These are phyloP conservation scores for Fusarium drepaniforme DNA, from an alignment of 2,329 filamentous ascomycete genomes.

Conservation along the genomic window DNA sequence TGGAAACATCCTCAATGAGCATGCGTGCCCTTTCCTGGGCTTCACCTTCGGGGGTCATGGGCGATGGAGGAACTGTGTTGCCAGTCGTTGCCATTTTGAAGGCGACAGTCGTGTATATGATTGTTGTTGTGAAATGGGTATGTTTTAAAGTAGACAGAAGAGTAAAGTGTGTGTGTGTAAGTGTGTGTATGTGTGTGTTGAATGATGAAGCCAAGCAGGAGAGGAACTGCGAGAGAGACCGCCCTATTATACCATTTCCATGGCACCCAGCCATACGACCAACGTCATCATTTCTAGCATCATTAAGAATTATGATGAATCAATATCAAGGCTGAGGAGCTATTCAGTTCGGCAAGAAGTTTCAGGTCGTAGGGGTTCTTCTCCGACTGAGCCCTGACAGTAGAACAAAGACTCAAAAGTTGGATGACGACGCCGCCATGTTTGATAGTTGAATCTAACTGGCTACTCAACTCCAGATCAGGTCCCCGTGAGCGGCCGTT, in stretches of 20 bases:
- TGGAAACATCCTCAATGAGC: not conserved
- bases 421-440: no score
- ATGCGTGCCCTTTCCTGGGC: not conserved
- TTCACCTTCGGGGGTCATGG: not conserved
- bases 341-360: not conserved
- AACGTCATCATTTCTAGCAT: not conserved
- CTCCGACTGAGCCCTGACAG: not conserved
- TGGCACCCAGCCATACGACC: not conserved
- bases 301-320: not conserved
- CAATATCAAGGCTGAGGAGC: not conserved
- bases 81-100: not conserved
- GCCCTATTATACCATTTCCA: not conserved
- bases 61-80: not conserved
- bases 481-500: not conserved
- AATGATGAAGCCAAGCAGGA: not conserved
- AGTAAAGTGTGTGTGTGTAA: no score
- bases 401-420: not conserved
- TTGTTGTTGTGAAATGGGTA: not conserved
- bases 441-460: not conserved
- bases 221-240: not conserved
- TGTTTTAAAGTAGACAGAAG: not conserved
- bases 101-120: rapidly evolving
- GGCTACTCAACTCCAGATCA: not conserved
- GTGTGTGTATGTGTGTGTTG: not conserved
- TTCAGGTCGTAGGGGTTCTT: not conserved